These are phyloP conservation scores for Lachancea meyersii DNA, from an alignment of 805 yeast genomes.

Conservation along the genomic window DNA sequence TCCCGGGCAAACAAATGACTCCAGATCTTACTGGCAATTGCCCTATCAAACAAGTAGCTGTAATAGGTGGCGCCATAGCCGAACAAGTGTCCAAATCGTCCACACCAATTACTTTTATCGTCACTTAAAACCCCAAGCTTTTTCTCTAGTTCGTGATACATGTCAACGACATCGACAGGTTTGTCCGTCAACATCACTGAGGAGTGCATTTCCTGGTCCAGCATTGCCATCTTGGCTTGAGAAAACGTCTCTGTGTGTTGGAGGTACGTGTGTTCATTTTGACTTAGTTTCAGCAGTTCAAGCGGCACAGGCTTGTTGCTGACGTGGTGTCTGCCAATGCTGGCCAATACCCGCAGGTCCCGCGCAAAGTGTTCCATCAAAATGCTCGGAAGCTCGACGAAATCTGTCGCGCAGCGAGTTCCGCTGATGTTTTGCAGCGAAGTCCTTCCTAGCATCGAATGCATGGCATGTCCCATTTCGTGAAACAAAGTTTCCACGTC, in stretches of 20 bases:
- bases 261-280: constrained; percentile 46
- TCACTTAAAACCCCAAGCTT: constrained; percentile 60
- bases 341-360: constrained; percentile 65
- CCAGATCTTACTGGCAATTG: constrained; percentile 86
- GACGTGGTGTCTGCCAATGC: constrained; percentile 60
- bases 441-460: constrained; percentile 92
- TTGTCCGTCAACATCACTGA: constrained; percentile 31
- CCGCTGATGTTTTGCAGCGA: constrained; percentile 87
- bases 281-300: constrained; percentile 44
- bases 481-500: constrained; percentile 95
- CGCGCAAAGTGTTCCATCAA: constrained; percentile 89
- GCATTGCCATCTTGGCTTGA: constrained; percentile 82
- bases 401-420: constrained; percentile 91
- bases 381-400: constrained; percentile 95
- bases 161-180: constrained; percentile 48
- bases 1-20: constrained; percentile 58
- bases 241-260: constrained; percentile 71
- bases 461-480: constrained; percentile 99
- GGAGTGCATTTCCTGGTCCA: constrained; percentile 78
- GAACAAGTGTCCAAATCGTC: constrained; percentile 85
- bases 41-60: constrained; percentile 85
- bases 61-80: constrained; percentile 94
- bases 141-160: constrained; percentile 63
- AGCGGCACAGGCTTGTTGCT: constrained; percentile 58
- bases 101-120: constrained; percentile 77